Percentiles rank a stretch among this genome's conserved stretches.
Evolutionary conservation across 495 filamentous ascomycete genomes (phyloP).

Genomic region (Trichoderma erinaceum): DNA sequence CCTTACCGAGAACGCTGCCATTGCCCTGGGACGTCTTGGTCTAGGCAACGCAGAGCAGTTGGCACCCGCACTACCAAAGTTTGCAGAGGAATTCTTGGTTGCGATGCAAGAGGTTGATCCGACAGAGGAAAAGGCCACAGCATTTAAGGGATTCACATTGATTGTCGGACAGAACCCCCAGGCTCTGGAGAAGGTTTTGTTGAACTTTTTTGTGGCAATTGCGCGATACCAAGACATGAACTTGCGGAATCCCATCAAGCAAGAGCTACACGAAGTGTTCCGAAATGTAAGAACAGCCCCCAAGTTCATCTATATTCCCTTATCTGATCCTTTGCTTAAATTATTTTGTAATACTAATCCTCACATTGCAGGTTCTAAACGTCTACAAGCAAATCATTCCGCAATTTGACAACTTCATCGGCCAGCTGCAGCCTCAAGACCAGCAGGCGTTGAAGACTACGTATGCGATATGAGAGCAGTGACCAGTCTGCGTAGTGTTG

Average conservation of each 20-base stretch:
- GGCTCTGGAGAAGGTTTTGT: conserved; percentile 80
- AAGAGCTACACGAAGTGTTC: conserved; percentile 41
- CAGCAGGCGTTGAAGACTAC: conserved; percentile 46
- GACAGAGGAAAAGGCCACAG: conserved; percentile 91
- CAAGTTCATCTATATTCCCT: conserved; percentile 2
- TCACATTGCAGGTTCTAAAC: conserved; percentile 56
- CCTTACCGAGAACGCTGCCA: conserved; percentile 90
- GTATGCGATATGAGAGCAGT: conserved; percentile 30
- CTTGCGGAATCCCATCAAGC: conserved; percentile 39
- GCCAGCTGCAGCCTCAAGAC: conserved; percentile 57
- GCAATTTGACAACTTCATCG: conserved; percentile 73
- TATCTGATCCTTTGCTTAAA: background rate
- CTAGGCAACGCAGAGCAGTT: conserved; percentile 71
- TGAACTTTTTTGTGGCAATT: conserved; percentile 79
- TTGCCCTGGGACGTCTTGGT: conserved; percentile 84
- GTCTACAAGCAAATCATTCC: conserved; percentile 83
- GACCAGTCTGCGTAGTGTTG: background rate
- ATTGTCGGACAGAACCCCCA: conserved; percentile 82
- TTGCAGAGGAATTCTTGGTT: conserved; percentile 72
- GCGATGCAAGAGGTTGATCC: conserved; percentile 79
- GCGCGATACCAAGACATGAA: conserved; percentile 62
- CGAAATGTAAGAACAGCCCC: conserved; percentile 32
- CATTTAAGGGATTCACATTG: conserved; percentile 81
- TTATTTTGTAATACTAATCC: background rate
- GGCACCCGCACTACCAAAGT: conserved; percentile 73